Conservation (phyloP, 2,329 filamentous ascomycete genomes). For the Tolypocladium guangdongense region DNA sequence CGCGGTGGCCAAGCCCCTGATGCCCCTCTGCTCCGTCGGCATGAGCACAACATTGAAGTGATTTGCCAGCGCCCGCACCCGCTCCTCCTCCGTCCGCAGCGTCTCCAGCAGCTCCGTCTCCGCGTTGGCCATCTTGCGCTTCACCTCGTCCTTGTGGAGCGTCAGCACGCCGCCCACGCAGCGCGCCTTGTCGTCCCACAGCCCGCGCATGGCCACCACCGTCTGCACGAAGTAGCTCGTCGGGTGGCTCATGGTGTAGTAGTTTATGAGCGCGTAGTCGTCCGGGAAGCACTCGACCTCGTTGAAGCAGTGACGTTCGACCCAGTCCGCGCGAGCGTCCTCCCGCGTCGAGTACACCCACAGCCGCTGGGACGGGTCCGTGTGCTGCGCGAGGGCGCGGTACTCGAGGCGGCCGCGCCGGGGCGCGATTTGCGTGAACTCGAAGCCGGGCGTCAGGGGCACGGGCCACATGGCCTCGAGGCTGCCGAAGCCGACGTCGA, state of each 20-base stretch:
- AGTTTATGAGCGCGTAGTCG: conserved; percentile 38
- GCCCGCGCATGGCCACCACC: conserved; percentile 22
- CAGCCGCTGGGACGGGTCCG: conserved; percentile 20
- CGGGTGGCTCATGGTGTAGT: conserved; percentile 21
- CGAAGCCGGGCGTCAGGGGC: background rate
- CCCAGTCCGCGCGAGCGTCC: conserved; percentile 25
- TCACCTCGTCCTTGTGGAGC: conserved; percentile 33
- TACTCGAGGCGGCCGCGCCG: conserved; percentile 32
- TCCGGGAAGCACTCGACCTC: conserved; percentile 35
- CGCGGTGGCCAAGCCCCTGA: conserved; percentile 25
- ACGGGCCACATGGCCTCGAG: conserved; percentile 17
- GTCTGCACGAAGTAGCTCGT: conserved; percentile 26
- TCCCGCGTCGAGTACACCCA: conserved; percentile 28
- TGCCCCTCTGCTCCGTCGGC: conserved; percentile 34
- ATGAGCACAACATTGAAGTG: conserved; percentile 39
- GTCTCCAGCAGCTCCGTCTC: conserved; percentile 25
- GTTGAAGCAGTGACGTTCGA: conserved; percentile 38
- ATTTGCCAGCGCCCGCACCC: conserved; percentile 34
- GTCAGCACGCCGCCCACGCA: conserved; percentile 26
- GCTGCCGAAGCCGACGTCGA: conserved; percentile 24
- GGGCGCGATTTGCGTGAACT: conserved; percentile 27
- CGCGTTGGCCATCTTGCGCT: conserved; percentile 23
- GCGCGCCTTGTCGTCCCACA: conserved; percentile 10
- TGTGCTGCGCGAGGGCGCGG: conserved; percentile 18
- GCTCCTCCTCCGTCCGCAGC: conserved; percentile 34